Evolutionary conservation across 192 early-diverging fungal species (phyloP).

Genomic region (Podila epicladia): DNA sequence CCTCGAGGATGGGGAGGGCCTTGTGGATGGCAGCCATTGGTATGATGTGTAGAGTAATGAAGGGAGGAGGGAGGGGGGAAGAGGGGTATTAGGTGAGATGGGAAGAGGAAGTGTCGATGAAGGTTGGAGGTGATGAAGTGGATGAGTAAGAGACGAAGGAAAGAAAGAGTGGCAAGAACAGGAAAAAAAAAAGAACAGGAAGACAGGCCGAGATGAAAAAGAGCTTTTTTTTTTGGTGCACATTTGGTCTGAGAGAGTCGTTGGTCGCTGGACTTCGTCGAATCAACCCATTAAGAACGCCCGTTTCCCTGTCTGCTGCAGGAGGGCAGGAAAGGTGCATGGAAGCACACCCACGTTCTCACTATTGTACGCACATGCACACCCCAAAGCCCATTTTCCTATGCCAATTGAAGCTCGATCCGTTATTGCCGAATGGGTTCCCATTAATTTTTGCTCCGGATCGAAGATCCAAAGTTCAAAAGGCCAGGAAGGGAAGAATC

Average conservation of each 20-base stretch:
- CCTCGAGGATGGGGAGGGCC: slow-evolving; percentile 62
- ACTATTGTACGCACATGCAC: too few species aligned
- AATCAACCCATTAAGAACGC: slow-evolving; percentile 5
- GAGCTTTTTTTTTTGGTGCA: too few species aligned
- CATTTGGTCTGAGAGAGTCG: background rate
- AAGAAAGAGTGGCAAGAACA: background rate
- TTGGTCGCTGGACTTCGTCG: background rate
- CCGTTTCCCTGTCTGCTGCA: too few species aligned
- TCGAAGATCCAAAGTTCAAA: too few species aligned
- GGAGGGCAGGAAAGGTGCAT: too few species aligned
- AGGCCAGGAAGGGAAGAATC: too few species aligned
- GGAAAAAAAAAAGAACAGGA: background rate
- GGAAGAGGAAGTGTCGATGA: background rate
- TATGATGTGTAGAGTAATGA: background rate
- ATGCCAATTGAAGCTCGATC: too few species aligned
- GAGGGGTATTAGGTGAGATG: background rate
- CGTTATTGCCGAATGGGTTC: too few species aligned
- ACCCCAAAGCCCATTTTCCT: too few species aligned
- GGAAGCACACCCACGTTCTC: too few species aligned
- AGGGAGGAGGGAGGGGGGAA: too few species aligned
- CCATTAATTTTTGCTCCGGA: too few species aligned
- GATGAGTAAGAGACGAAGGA: background rate
- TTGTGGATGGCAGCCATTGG: slow-evolving; percentile 17
- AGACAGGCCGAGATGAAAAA: background rate
- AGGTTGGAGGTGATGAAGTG: background rate